A percentile compares a stretch with the other conserved stretches of the same genome.
Evolutionary conservation across 179 eudicot species (phyloP).

Genomic region (Spergularia azorica): DNA sequence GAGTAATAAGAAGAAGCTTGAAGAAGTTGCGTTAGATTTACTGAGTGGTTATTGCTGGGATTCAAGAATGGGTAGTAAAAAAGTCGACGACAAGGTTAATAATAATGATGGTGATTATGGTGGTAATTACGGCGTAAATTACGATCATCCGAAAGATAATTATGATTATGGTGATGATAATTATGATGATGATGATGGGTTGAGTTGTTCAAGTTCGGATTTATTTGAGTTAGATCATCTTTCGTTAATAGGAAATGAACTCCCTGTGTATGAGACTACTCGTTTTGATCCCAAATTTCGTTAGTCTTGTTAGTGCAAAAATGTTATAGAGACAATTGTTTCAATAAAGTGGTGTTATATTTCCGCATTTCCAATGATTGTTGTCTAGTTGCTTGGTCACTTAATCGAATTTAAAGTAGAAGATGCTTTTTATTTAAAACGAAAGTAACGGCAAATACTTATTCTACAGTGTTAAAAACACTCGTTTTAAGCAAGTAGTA

Average conservation of each 20-base stretch:
- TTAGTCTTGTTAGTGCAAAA: constrained; percentile 1
- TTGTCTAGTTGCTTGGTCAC: not conserved
- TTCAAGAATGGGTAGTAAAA: constrained; percentile 15
- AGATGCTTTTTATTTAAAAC: too few species aligned
- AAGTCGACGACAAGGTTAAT: not conserved
- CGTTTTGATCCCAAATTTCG: constrained; percentile 28
- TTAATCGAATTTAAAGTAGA: too few species aligned
- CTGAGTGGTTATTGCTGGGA: constrained; percentile 38
- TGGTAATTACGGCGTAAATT: not conserved
- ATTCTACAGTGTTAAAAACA: not conserved
- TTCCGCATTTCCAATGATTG: not conserved
- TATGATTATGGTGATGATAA: not conserved
- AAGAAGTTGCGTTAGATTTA: constrained; percentile 38
- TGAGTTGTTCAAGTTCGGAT: constrained; percentile 81
- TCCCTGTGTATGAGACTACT: constrained; percentile 77
- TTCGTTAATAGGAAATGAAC: constrained; percentile 51
- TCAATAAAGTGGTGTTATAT: not conserved
- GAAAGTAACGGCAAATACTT: too few species aligned
- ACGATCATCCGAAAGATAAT: not conserved
- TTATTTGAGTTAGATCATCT: constrained; percentile 82
- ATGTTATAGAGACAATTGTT: not conserved
- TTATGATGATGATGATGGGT: constrained; percentile 33
- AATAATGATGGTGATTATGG: constrained; percentile 24
- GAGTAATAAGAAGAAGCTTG: constrained; percentile 22
- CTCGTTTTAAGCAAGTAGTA: too few species aligned